A percentile compares a stretch with the other conserved stretches of the same genome.
These are phyloP conservation scores for Abelmoschus esculentus DNA, from an alignment of 345 rosid species.

Conservation along the genomic window DNA sequence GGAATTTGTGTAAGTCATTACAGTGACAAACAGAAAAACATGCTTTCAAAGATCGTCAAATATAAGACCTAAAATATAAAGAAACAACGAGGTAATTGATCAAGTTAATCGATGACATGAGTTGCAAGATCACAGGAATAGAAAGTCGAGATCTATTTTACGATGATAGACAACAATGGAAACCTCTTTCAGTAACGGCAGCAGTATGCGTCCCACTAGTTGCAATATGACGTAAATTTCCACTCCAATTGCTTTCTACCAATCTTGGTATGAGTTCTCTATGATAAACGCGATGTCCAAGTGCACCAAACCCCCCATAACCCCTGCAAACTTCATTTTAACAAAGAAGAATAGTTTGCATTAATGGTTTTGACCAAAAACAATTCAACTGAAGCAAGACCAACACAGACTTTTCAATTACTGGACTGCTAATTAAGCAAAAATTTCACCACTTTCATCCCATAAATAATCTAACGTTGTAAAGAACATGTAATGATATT, in stretches of 20 bases:
- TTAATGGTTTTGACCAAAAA: constrained; percentile 13
- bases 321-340: constrained; percentile 72
- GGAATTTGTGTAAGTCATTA: too few species aligned
- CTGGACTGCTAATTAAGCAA: neutral
- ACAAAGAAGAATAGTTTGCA: constrained; percentile 12
- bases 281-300: constrained; percentile 80
- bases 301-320: constrained; percentile 95
- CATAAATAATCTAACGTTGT: neutral
- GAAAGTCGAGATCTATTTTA: neutral
- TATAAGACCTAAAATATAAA: too few species aligned
- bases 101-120: too few species aligned
- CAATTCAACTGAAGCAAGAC: neutral
- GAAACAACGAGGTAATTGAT: too few species aligned
- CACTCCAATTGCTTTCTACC: constrained; percentile 63
- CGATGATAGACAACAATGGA: neutral
- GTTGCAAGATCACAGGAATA: neutral
- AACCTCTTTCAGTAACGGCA: constrained; percentile 74
- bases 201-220: constrained; percentile 88
- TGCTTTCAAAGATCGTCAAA: too few species aligned
- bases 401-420: neutral
- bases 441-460: neutral
- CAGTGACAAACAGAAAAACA: too few species aligned
- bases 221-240: constrained; percentile 49
- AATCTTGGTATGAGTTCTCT: constrained; percentile 77
- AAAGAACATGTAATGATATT: neutral